These are phyloP conservation scores for Crucibulum cyathiforme DNA, from an alignment of 1,284 basidiomycete species.

Conservation along the genomic window DNA sequence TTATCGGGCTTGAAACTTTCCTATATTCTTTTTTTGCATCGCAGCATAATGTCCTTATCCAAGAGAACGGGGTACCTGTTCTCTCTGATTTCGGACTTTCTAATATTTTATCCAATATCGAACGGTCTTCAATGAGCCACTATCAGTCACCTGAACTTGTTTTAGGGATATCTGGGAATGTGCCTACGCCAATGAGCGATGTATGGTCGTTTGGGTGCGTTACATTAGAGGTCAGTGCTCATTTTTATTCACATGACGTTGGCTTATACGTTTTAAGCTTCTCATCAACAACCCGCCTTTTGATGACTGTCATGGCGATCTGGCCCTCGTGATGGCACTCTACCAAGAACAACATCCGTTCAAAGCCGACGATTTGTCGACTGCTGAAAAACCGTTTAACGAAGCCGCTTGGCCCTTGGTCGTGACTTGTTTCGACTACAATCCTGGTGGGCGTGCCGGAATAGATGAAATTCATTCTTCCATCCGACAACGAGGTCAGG, in stretches of 20 bases:
- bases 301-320: no score
- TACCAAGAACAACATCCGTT: no score
- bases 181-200: not conserved
- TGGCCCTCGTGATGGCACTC: no score
- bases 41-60: not conserved
- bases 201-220: constrained; percentile 1
- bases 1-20: not conserved
- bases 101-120: not conserved
- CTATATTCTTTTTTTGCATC: not conserved
- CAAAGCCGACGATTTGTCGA: no score
- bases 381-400: no score
- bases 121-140: not conserved
- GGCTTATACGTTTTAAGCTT: no score
- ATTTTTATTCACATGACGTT: not conserved
- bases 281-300: no score
- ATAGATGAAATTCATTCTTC: no score
- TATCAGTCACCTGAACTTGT: not conserved
- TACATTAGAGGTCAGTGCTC: not conserved
- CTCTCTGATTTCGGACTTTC: not conserved
- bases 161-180: not conserved
- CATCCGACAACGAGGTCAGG: no score
- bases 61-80: not conserved
- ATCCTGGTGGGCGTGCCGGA: no score
- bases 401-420: no score
- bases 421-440: no score